Base-by-base conservation (phyloP, 202 grass and related monocot species). In the Schoenoplectus triqueter region DNA sequence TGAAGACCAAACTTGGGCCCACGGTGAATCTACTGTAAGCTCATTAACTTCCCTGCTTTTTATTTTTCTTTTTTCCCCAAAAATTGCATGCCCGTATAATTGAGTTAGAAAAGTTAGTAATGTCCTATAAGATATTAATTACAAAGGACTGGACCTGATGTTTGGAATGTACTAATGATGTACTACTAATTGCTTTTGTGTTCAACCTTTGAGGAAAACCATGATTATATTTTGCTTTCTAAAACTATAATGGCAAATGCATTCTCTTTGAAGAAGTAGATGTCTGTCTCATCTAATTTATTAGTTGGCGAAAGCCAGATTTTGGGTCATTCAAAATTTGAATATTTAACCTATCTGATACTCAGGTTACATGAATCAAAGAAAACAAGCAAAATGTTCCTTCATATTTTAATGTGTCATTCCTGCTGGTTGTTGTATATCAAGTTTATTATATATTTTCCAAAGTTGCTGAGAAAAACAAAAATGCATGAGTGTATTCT, bases 1-100 rank as follows among this genome's bases (percentile, higher is more conserved):
- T 87, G 95, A 95, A 48, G 96, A 98, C 69, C 96, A 94, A 86
- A 94, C 45, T 61, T 98, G 96, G 96, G 79, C 80, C 80, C 96
- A 74, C 51, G 82, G 6, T 67, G 96, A 98, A 67, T 74, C 90
- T 77, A 90, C 86, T 90, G 93, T 95, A 80, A 91, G 90, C 44
- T 84, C 49, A 51, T 70, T n/a, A 10, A 42, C 69, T 42, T 87
- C 72, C 21, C 22, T 15, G 6, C 18, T 66, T 59, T 10, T 70
- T 71, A 31, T 31, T 31, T 31, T 31, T 31, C 31, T 31, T 31
- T 31, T 54, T 7, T 42, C 42, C 50, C 20, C 15, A 50, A 73
- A 73, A 73, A 19, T 72, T 72, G 69, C 44, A 18, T 18, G 1
- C 17, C 10, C 31, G 31, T 31, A 31, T 31, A 70, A 70, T 73